Evolutionary conservation across 768 basidiomycete species (phyloP), one percentile per base, ranked within the genome.

Genomic region (Cytidiella melzeri): DNA sequence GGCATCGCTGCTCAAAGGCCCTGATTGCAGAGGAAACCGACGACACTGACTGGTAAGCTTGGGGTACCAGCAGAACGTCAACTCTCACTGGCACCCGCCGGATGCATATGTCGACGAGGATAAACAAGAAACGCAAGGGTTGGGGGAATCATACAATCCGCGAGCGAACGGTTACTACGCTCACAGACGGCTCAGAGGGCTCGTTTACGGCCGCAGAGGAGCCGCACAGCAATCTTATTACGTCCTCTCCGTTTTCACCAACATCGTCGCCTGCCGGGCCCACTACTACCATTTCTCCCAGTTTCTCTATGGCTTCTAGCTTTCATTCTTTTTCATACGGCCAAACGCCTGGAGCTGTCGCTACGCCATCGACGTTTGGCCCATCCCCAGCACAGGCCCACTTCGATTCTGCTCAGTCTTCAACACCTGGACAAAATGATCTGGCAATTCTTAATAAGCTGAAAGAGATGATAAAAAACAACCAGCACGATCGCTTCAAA

Each of bases 361-460:
- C 53, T 27, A 54, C 51, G 37, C 45, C 37, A 5, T 57, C 52
- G 19, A 60, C 53, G 38, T n/a, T n/a, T n/a, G n/a, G n/a, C n/a
- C n/a, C n/a, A n/a, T n/a, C n/a, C n/a, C n/a, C n/a, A n/a, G n/a
- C n/a, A n/a, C n/a, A n/a, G n/a, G 63, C 65, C n/a, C 65, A 61
- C 59, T 61, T 61, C 53, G 50, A 62, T 21, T 51, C 26, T 55
- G 52, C 53, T 48, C 59, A 57, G 58, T n/a, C 51, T n/a, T 48
- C 50, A 19, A 51, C 53, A 25, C 72, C 76, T 19, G 84, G 81
- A 6, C 72, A 78, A 57, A 74, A 71, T 60, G 87, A 88, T 67
- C 75, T 89, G 53, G 83, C 87, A 62, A 74, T 82, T 26, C 74
- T 90, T 51, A 80, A 88, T 66, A 80, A 80, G 48, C 79, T 90